Evolutionary conservation across 768 basidiomycete species (phyloP).

Genomic region (Coprinellus aureogranulatus): DNA sequence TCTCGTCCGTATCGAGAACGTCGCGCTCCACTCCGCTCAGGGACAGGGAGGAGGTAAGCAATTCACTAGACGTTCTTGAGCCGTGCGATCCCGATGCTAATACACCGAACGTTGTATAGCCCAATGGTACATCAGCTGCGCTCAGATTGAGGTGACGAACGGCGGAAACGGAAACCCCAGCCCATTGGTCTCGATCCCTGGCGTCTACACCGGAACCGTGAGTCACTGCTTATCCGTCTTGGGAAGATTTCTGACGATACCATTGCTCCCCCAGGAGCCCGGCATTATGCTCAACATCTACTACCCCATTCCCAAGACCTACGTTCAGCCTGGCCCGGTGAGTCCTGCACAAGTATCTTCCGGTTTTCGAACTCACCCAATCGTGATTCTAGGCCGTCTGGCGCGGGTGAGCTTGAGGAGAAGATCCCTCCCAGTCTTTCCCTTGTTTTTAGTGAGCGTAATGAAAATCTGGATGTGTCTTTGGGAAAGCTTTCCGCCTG

Average conservation of each 20-base stretch:
- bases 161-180: slow-evolving; percentile 24
- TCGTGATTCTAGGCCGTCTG: slow-evolving; percentile 14
- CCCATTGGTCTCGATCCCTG: slow-evolving; percentile 26
- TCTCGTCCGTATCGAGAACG: slow-evolving; percentile 12
- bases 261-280: slow-evolving; percentile 15
- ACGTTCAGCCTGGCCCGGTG: slow-evolving; percentile 19
- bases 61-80: too few relatives aligned
- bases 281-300: slow-evolving; percentile 21
- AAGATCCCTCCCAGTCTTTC: not conserved
- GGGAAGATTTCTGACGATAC: too few relatives aligned
- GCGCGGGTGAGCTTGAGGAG: slow-evolving; percentile 11
- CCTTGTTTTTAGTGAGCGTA: too few relatives aligned
- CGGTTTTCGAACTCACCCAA: too few relatives aligned
- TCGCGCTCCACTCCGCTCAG: slow-evolving; percentile 12
- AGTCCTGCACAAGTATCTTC: too few relatives aligned
- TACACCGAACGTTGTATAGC: too few relatives aligned
- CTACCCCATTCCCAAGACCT: slow-evolving; percentile 16
- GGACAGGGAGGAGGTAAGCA: slow-evolving; percentile 21
- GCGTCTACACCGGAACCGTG: slow-evolving; percentile 27
- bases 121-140: slow-evolving; percentile 35
- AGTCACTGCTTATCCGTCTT: not conserved
- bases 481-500: too few relatives aligned
- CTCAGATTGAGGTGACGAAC: slow-evolving; percentile 35
- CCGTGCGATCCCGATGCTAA: too few relatives aligned
- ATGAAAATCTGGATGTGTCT: too few relatives aligned